Percentiles rank a stretch among this genome's conserved stretches.
Evolutionary conservation across 2,329 filamentous ascomycete genomes (phyloP).

Genomic region (Colletotrichum sp.): DNA sequence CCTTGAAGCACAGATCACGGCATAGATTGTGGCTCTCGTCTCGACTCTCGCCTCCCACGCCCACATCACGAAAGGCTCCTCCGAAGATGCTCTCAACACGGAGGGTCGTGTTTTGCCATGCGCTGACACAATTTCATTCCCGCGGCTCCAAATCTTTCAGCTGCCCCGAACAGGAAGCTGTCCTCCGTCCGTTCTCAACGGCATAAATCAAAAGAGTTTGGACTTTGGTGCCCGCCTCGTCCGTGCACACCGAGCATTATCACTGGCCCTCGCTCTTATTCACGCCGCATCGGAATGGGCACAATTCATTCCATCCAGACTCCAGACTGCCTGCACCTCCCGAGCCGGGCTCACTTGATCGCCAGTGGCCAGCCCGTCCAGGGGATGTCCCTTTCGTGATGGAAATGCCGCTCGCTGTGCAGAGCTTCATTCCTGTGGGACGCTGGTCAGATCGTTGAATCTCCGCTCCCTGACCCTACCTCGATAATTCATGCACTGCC

Average conservation of each 20-base stretch:
- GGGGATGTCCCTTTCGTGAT: conserved; percentile 1
- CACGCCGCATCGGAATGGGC: not conserved
- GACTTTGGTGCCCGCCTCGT: not conserved
- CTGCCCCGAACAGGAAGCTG: conserved; percentile 4
- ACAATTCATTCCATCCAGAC: not conserved
- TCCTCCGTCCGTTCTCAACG: conserved; percentile 1
- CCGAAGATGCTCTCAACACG: not conserved
- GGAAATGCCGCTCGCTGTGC: not conserved
- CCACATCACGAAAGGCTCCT: conserved; percentile 12
- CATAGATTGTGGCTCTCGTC: not conserved
- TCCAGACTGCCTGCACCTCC: not conserved
- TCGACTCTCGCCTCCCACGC: not conserved
- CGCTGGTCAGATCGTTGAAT: not conserved
- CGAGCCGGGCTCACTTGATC: not conserved
- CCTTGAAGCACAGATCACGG: not conserved
- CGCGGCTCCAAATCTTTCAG: not conserved
- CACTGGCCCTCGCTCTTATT: not conserved
- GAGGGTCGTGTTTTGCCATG: conserved; percentile 1
- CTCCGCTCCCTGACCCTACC: conserved; percentile 14
- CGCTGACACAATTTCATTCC: not conserved
- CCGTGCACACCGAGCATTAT: not conserved
- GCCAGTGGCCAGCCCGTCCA: not conserved
- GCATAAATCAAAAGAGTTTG: conserved; percentile 11
- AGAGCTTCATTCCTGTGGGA: not conserved
- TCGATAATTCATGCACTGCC: conserved; percentile 15